A percentile compares a stretch with the other conserved stretches of the same genome.
Evolutionary conservation across 163 green algal species (phyloP).

Genomic region (Chloromonas sp.): DNA sequence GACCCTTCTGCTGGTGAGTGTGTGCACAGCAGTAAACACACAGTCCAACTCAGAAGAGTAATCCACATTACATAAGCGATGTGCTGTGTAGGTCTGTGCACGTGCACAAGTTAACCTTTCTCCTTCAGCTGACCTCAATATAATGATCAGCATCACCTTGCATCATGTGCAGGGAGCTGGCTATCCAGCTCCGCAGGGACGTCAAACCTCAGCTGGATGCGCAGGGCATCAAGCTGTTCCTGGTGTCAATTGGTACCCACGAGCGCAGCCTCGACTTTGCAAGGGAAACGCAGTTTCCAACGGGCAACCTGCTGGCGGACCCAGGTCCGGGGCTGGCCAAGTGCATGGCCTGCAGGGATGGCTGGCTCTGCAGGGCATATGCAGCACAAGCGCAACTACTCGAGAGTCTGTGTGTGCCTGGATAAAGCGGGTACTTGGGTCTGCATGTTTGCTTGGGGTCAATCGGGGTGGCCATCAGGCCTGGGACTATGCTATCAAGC

Average conservation of each 20-base stretch:
- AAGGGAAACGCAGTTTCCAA: constrained; percentile 52
- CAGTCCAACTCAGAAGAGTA: neutral
- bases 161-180: constrained; percentile 41
- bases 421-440: no score
- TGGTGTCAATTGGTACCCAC: constrained; percentile 60
- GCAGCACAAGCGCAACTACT: no score
- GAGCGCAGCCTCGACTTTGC: constrained; percentile 59
- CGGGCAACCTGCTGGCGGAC: constrained; percentile 65
- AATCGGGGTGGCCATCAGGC: no score
- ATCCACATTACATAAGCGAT: neutral
- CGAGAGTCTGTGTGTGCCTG: no score
- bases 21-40: neutral
- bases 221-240: neutral
- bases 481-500: no score
- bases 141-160: neutral
- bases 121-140: neutral
- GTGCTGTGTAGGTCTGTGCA: neutral
- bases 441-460: no score
- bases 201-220: constrained; percentile 59
- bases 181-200: constrained; percentile 57
- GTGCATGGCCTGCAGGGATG: no score
- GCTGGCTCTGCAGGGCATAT: no score
- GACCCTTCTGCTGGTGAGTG: constrained; percentile 37
- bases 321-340: constrained; percentile 16
- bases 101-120: neutral